phyloP scores from a whole-genome alignment of 2,329 filamentous ascomycete species.

The Penicillium oxalicum region DNA sequence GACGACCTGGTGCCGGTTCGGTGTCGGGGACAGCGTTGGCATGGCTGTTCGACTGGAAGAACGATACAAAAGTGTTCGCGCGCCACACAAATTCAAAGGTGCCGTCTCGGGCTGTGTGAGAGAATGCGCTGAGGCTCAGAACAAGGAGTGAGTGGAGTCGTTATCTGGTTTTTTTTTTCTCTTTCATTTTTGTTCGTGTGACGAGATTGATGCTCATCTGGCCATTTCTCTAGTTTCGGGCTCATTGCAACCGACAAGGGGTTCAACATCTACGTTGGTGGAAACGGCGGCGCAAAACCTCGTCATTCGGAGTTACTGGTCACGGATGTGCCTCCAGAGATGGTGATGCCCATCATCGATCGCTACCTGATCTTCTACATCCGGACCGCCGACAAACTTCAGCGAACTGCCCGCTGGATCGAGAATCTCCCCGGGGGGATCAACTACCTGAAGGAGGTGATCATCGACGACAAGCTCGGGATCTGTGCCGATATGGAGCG shows the following conservation, averaged over 20 bases:
- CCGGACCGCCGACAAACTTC: conserved; percentile 81
- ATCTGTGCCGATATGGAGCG: conserved; percentile 77
- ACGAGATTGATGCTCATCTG: background rate
- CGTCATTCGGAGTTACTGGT: conserved; percentile 75
- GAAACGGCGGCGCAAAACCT: conserved; percentile 83
- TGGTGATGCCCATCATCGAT: conserved; percentile 78
- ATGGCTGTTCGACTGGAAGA: conserved; percentile 85
- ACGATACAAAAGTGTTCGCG: conserved; percentile 85
- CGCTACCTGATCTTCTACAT: conserved; percentile 93
- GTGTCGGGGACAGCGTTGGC: conserved; percentile 82
- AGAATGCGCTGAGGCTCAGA: conserved; percentile 87
- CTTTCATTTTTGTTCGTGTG: too few relatives aligned
- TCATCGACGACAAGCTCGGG: conserved; percentile 78
- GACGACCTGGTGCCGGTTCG: conserved; percentile 84
- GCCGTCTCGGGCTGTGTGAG: conserved; percentile 87
- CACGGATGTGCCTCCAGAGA: conserved; percentile 76
- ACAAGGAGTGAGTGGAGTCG: conserved; percentile 63
- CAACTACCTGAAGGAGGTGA: conserved; percentile 72
- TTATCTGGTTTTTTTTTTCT: too few relatives aligned
- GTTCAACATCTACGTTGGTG: conserved; percentile 86
- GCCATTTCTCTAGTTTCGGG: conserved; percentile 57
- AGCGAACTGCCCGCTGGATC: conserved; percentile 83
- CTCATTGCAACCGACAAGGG: conserved; percentile 89
- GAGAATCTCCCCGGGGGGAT: conserved; percentile 79
- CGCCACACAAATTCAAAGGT: conserved; percentile 85